phyloP scores from a whole-genome alignment of 768 basidiomycete species.

The Trametes gibbosa region DNA sequence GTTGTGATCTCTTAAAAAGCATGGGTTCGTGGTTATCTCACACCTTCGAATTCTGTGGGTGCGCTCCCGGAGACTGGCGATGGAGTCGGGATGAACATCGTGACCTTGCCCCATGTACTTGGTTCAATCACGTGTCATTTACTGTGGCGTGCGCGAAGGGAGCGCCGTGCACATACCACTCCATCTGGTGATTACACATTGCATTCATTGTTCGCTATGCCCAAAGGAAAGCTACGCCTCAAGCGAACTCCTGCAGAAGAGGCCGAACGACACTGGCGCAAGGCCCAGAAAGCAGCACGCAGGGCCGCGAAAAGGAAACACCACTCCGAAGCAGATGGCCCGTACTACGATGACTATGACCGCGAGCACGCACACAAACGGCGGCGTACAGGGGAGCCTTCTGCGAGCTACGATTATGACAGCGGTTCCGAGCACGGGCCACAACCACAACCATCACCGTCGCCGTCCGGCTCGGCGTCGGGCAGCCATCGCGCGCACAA shows the following conservation, averaged over 20 bases:
- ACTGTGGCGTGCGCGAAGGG: too few species aligned
- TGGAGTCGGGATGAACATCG: too few species aligned
- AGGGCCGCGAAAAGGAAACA: slow-evolving; percentile 35
- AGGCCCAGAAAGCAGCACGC: slow-evolving; percentile 49
- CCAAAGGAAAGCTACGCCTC: slow-evolving; percentile 32
- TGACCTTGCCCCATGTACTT: too few species aligned
- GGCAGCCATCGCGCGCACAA: slow-evolving; percentile 27
- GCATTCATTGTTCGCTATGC: neutral
- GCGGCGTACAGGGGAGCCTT: slow-evolving; percentile 9
- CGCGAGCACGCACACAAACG: slow-evolving; percentile 16
- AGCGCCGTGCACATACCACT: too few species aligned
- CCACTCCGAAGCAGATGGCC: slow-evolving; percentile 22
- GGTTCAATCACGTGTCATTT: too few species aligned
- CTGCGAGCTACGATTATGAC: slow-evolving; percentile 11
- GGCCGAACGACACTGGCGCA: slow-evolving; percentile 34
- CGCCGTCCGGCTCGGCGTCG: slow-evolving; percentile 19
- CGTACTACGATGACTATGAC: slow-evolving; percentile 11
- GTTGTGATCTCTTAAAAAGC: too few species aligned
- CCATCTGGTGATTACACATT: too few species aligned
- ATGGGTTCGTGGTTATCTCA: too few species aligned
- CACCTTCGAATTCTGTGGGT: too few species aligned
- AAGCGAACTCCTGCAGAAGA: slow-evolving; percentile 40
- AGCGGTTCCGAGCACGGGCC: slow-evolving; percentile 30
- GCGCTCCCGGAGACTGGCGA: too few species aligned
- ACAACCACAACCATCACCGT: slow-evolving; percentile 19